Evolutionary conservation across 208 protist genomes (phyloP), one percentile per base, ranked within the genome.

Genomic region (Lotmaria passim): DNA sequence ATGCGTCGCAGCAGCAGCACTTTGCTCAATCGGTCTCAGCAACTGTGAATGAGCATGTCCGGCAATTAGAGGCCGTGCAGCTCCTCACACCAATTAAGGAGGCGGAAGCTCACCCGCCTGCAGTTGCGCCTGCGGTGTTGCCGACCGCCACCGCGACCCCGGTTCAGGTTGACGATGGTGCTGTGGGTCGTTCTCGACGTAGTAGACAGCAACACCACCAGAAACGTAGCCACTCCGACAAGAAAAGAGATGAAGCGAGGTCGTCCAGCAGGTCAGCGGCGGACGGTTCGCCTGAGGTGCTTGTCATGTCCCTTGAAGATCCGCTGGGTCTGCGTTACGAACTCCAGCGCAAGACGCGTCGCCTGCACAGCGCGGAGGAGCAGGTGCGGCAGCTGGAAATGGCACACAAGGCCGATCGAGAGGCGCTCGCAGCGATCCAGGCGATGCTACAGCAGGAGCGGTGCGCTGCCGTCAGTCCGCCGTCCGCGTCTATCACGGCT

Each of bases 401-500:
- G 38, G 59, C 62, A 5, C 67, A 52, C 31, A 26, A 24, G n/a
- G 56, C 55, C 14, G 75, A 87, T 34, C 58, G 33, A 28, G 69
- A 86, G 26, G 74, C 74, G 3, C 53, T 89, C 7, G 36, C 28
- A 2, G 69, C 69, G 15, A 38, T 88, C 34, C 70, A 82, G 64
- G 26, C 60, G 8, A 36, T 85, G 4, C 62, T 84, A 3, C 69
- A 67, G 26, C 80, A 87, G 33, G 73, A 83, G 1, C 80, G 86
- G 14, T 24, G 83, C 46, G 31, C 8, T n/a, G 19, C 3, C n/a
- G n/a, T 0, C n/a, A 64, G 59, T 30, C 44, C 44, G 17, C 41
- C 30, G 33, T 10, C 34, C 19, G 7, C 28, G 7, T 5, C 28
- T 43, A 6, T 19, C 12, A 7, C 26, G 23, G 28, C 4, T 28